Percentiles rank a stretch among this genome's conserved stretches.
Evolutionary conservation across 2,329 filamentous ascomycete genomes (phyloP).

Genomic region (Neopestalotiopsis clavispora): DNA sequence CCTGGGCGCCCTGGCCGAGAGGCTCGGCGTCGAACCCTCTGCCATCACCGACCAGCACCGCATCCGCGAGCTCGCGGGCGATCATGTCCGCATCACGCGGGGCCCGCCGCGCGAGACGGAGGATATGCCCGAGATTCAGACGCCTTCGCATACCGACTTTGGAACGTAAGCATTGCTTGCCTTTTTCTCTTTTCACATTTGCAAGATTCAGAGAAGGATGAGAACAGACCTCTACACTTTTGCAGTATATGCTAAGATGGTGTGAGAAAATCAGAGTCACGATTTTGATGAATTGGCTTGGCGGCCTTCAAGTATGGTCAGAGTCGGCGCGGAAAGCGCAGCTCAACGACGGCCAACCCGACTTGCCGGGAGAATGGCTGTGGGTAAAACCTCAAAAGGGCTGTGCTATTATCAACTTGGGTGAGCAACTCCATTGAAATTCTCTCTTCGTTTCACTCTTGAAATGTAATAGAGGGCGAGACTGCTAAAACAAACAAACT

Average conservation of each 20-base stretch:
- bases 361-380: slow-evolving; percentile 37
- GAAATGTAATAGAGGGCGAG: neutral
- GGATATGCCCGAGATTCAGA: slow-evolving; percentile 37
- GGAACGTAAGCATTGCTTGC: slow-evolving; percentile 33
- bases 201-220: neutral
- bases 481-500: too few relatives aligned
- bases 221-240: neutral
- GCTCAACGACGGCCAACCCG: slow-evolving; percentile 30
- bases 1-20: slow-evolving; percentile 31
- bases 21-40: slow-evolving; percentile 31
- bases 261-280: slow-evolving; percentile 33
- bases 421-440: neutral
- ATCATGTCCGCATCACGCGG: slow-evolving; percentile 37
- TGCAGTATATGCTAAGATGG: neutral
- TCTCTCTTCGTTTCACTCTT: neutral
- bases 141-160: slow-evolving; percentile 42
- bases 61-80: slow-evolving; percentile 34
- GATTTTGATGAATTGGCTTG: slow-evolving; percentile 44
- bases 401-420: slow-evolving; percentile 44
- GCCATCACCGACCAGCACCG: slow-evolving; percentile 33
- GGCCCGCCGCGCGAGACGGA: slow-evolving; percentile 35
- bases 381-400: slow-evolving; percentile 41
- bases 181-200: neutral
- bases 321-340: slow-evolving; percentile 32
- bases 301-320: slow-evolving; percentile 42